Evolutionary conservation across 768 basidiomycete genomes (phyloP), one percentile per base, ranked within the genome.

Genomic region (Lactarius tabidus): DNA sequence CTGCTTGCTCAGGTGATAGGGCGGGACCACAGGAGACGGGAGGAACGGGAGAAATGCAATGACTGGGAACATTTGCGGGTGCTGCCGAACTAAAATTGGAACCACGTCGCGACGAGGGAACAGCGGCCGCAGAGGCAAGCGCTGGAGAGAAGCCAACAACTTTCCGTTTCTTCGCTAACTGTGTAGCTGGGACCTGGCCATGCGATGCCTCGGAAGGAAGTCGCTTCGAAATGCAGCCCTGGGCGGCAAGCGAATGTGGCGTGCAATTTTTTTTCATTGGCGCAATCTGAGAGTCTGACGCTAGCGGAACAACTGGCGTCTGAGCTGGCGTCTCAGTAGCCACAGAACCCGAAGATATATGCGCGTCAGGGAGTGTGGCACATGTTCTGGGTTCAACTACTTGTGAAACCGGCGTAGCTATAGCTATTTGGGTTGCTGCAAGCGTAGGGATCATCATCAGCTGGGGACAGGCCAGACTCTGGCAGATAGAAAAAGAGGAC

Each of bases 321-420:
- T 10, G 10, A 51, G 1, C 5, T 28, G n/a, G 17, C 8, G 41
- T 15, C 41, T 12, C 17, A 39, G 1, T 8, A 36, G 35, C 4
- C 18, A 28, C 18, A 35, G 26, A 20, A 61, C 17, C 57, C 35
- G 14, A 31, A n/a, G n/a, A 43, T 62, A 62, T 43, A 66, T 59
- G 51, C 61, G 60, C 20, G 12, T 31, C 39, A 58, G 65, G 28
- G 17, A 36, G 36, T 17, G n/a, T 2, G 23, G 39, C 20, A 7
- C 33, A 33, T 9, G 26, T 36, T 53, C 41, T 17, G 12, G 20
- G 26, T 10, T 6, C 14, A 6, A 26, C 12, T 6, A 15, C 35
- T 6, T 31, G 35, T 26, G 17, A 41, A 17, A 15, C 28, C 12
- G 38, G 41, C 9, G 9, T 23, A 35, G n/a, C 45, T 29, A 28